Conservation (phyloP, 345 rosid species). For the Boechera divaricarpa region DNA sequence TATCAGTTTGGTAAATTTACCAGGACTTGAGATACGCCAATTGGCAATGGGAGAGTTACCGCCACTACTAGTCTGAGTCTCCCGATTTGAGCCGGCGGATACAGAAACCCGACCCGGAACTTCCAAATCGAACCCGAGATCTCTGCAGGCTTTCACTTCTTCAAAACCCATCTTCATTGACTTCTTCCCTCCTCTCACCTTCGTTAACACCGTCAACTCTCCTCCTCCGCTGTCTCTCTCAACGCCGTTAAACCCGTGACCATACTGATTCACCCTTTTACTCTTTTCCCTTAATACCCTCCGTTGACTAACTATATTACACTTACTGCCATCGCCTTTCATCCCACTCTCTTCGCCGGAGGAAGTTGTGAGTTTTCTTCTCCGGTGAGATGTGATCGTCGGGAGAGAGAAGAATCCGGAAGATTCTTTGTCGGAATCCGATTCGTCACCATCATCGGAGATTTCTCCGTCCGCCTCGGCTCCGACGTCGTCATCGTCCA, state of each 20-base stretch:
- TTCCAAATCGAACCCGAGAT: constrained; percentile 89
- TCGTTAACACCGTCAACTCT: constrained; percentile 79
- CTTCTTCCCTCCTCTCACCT: constrained; percentile 81
- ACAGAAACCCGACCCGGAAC: constrained; percentile 56
- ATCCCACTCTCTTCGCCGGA: constrained; percentile 11
- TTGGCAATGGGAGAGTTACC: constrained; percentile 79
- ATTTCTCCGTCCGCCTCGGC: constrained; percentile 55
- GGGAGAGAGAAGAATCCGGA: constrained; percentile 69
- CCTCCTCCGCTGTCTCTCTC: constrained; percentile 63
- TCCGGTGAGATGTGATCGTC: constrained; percentile 58
- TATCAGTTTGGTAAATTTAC: constrained; percentile 43
- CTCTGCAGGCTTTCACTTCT: constrained; percentile 86
- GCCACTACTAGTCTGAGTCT: constrained; percentile 80
- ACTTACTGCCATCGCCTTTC: constrained; percentile 55
- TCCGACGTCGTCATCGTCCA: constrained; percentile 51
- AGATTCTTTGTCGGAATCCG: constrained; percentile 68
- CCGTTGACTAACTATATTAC: constrained; percentile 27
- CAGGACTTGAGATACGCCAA: constrained; percentile 95
- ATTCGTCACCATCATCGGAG: constrained; percentile 54
- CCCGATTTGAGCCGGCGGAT: constrained; percentile 45
- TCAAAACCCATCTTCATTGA: constrained; percentile 83
- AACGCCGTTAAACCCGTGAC: constrained; percentile 53
- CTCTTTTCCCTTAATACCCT: constrained; percentile 69
- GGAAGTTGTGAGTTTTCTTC: constrained; percentile 34
- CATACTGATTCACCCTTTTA: constrained; percentile 65